Evolutionary conservation across 305 asterid species (phyloP).

Genomic region (Plantago coronopus): DNA sequence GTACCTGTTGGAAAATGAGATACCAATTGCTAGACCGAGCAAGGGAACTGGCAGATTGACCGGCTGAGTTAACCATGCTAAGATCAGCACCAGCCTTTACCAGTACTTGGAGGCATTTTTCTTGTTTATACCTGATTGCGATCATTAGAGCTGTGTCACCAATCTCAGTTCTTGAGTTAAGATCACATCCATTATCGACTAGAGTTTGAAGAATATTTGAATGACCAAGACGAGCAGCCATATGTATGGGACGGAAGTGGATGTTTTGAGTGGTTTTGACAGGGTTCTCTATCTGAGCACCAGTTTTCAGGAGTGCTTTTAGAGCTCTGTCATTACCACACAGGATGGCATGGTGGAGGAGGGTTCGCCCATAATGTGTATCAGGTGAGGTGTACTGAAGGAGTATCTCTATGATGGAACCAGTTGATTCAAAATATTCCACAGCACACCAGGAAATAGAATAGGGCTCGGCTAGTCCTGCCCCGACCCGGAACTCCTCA

Average conservation of each 20-base stretch:
- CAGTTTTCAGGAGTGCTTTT: conserved; percentile 43
- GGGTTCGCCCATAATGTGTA: conserved; percentile 53
- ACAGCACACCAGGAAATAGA: conserved; percentile 79
- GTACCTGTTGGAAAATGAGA: conserved; percentile 47
- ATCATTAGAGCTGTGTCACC: conserved; percentile 70
- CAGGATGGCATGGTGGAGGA: conserved; percentile 77
- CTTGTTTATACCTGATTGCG: conserved; percentile 46
- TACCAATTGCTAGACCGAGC: conserved; percentile 49
- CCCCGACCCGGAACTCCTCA: conserved; percentile 77
- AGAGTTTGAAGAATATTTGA: conserved; percentile 46
- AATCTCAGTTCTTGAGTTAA: conserved; percentile 45
- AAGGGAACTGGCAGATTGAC: conserved; percentile 50
- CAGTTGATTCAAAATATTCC: conserved; percentile 74
- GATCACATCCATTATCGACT: conserved; percentile 54
- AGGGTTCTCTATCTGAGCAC: conserved; percentile 47
- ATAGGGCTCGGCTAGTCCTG: conserved; percentile 79
- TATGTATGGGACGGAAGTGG: conserved; percentile 54
- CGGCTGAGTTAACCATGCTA: conserved; percentile 47
- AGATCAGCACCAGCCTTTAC: conserved; percentile 71
- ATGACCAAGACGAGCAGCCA: conserved; percentile 67
- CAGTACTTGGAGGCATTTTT: conserved; percentile 53
- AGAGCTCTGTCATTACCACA: conserved; percentile 56
- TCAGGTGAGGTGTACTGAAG: conserved; percentile 42
- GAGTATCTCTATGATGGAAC: conserved; percentile 59
- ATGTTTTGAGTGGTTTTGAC: conserved; percentile 44